Conservation (phyloP, 176 grass and related monocot species). For the Oryza meyeriana region DNA sequence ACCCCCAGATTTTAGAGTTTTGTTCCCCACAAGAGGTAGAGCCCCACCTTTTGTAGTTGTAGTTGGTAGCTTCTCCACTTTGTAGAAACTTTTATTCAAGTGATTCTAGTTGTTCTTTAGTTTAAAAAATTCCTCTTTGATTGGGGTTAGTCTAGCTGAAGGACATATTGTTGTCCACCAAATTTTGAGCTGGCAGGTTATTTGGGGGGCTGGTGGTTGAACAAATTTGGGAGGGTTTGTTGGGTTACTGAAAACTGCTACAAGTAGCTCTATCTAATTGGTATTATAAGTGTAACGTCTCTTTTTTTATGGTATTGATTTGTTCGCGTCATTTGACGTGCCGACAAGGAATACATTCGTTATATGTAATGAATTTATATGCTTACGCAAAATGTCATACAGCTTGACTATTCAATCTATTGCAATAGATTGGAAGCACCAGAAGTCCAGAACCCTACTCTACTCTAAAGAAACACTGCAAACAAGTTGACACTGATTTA, state of each 20-base stretch:
- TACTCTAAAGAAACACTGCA: no score
- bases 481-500: neutral
- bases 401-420: no score
- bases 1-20: neutral
- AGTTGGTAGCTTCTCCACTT: neutral
- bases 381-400: no score
- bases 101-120: conserved; percentile 2
- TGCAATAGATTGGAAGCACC: no score
- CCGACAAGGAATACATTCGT: no score
- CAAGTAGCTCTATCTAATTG: neutral
- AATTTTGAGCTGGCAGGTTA: conserved; percentile 18
- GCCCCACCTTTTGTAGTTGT: neutral
- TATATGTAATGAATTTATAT: no score
- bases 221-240: conserved; percentile 4
- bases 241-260: neutral
- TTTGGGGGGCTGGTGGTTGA: conserved; percentile 22
- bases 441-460: no score
- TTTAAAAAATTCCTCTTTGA: neutral
- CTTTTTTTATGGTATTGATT: neutral
- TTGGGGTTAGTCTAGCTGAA: conserved; percentile 27
- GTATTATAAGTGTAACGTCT: neutral
- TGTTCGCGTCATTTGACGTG: neutral
- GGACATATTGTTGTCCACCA: neutral
- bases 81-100: neutral
- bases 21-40: neutral